Evolutionary conservation across 441 rosid genomes (phyloP), one percentile per base, ranked within the genome.

Genomic region (Flueggea neowawraea): DNA sequence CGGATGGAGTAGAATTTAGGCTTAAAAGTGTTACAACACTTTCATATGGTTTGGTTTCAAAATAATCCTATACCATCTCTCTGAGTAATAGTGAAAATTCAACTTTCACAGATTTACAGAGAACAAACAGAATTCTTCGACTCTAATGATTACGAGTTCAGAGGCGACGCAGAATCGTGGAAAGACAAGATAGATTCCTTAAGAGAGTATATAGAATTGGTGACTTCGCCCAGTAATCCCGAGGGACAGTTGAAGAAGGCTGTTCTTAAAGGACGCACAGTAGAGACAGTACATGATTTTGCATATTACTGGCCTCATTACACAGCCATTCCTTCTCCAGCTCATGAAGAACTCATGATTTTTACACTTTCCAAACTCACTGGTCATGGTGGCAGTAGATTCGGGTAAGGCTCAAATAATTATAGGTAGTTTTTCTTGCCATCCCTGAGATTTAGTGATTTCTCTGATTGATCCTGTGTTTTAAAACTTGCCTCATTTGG

Each of bases 301-400:
- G 94, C 96, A 1, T 89, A 89, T 43, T 85, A 82, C 50, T 83
- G 94, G 96, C 96, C 90, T 9, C 82, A 82, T 68, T 89, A 69
- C 62, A 75, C 96, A 11, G 70, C 84, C n/a, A 83, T 87, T 36
- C 80, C 89, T 10, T 53, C 69, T 56, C 78, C 85, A 5, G 76
- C 76, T 6, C 80, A 82, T 60, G 84, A 62, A 53, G 82, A 85
- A 63, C 16, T 83, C 32, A 75, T 78, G 75, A 13, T 84, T 12
- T 83, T 88, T 52, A 74, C 86, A 32, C 76, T 82, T 43, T 84
- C 90, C 14, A 88, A 88, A 80, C 70, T 84, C 36, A 84, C 95
- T 14, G 90, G 91, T 44, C 91, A 88, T 65, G 91, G 88, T 22
- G 91, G 94, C n/a, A 70, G 78, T 5, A 70, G 94, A 76, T 83